Evolutionary conservation across 1,284 basidiomycete species (phyloP).

Genomic region (Rhodotorula sp.): DNA sequence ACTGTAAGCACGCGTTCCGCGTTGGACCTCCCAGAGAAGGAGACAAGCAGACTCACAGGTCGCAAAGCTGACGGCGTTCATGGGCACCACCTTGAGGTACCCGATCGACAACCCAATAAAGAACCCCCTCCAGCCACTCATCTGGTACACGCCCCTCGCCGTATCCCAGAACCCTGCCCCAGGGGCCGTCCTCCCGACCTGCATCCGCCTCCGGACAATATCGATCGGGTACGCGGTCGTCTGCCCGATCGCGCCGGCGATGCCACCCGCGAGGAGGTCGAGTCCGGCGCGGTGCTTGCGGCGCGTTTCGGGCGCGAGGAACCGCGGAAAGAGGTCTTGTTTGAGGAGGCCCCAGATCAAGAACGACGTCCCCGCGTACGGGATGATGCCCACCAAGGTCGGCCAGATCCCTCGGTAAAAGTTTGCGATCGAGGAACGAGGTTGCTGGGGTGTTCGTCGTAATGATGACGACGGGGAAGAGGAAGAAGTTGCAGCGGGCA

Average conservation of each 20-base stretch:
- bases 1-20: not conserved
- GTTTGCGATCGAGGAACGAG: slow-evolving; percentile 64
- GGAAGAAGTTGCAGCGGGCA: slow-evolving; percentile 37
- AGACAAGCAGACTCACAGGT: not conserved
- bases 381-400: slow-evolving; percentile 87
- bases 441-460: slow-evolving; percentile 22
- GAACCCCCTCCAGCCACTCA: slow-evolving; percentile 79
- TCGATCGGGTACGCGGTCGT: slow-evolving; percentile 96
- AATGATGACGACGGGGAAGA: slow-evolving; percentile 36
- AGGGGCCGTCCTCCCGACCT: slow-evolving; percentile 69
- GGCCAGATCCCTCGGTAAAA: slow-evolving; percentile 96
- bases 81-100: slow-evolving; percentile 89
- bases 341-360: slow-evolving; percentile 85
- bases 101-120: slow-evolving; percentile 92
- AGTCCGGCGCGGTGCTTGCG: slow-evolving; percentile 53
- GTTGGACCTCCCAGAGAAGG: not conserved
- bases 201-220: slow-evolving; percentile 88
- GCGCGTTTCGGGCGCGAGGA: slow-evolving; percentile 15
- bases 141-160: slow-evolving; percentile 63
- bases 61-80: slow-evolving; percentile 77
- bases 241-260: slow-evolving; percentile 86
- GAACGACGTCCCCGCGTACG: slow-evolving; percentile 95
- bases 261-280: slow-evolving; percentile 75
- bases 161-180: slow-evolving; percentile 74
- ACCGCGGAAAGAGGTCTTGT: slow-evolving; percentile 58